Evolutionary conservation across 192 early-diverging fungal species (phyloP).

Genomic region (Coemansia sp.): DNA sequence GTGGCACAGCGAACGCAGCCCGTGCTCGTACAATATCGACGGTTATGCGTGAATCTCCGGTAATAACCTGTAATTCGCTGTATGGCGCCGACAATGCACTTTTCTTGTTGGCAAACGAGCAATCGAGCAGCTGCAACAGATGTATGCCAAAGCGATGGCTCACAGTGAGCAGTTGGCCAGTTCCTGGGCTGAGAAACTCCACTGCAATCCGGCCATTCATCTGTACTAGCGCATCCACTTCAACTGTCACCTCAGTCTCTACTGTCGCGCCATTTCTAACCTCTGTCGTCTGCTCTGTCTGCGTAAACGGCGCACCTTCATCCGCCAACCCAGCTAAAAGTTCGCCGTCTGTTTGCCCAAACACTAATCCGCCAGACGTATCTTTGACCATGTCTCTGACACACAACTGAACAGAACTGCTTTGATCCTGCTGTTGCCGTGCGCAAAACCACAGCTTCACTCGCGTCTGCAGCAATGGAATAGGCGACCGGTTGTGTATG

Average conservation of each 20-base stretch:
- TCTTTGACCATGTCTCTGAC: background rate
- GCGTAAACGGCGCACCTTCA: background rate
- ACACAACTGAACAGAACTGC: background rate
- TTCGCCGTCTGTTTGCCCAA: background rate
- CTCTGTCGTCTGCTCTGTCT: background rate
- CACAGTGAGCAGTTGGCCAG: constrained; percentile 25
- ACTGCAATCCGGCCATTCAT: constrained; percentile 31
- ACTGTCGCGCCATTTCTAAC: constrained; percentile 13
- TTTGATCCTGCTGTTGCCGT: background rate
- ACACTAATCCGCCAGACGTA: background rate
- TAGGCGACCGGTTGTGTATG: constrained; percentile 30
- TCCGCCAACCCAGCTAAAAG: background rate
- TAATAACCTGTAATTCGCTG: background rate
- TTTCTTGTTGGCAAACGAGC: constrained; percentile 7
- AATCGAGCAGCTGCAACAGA: constrained; percentile 21
- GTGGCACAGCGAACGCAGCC: constrained; percentile 20
- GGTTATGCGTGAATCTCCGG: background rate
- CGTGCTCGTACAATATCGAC: constrained; percentile 16
- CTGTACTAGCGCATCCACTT: constrained; percentile 8
- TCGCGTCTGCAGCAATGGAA: constrained; percentile 21
- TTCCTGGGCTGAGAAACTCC: constrained; percentile 42
- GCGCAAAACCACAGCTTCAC: constrained; percentile 16
- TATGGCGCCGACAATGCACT: background rate
- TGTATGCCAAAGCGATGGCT: constrained; percentile 38
- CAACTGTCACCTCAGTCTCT: constrained; percentile 3